Percentiles rank a stretch among this genome's conserved stretches.
Evolutionary conservation across 306 rosid species (phyloP).

Genomic region (Ormosia semicastrata): DNA sequence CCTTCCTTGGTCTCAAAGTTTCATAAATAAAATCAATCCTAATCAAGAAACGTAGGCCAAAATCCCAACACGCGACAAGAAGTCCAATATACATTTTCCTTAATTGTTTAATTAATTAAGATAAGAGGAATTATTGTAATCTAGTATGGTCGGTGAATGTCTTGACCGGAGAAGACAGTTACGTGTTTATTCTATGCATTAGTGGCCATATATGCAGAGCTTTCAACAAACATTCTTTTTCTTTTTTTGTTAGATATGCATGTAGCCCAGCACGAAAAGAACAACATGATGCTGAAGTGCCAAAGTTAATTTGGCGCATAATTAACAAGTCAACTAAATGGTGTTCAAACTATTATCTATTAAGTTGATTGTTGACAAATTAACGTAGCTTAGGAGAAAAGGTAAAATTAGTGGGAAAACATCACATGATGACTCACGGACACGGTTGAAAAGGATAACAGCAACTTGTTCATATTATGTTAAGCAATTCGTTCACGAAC

Average conservation of each 20-base stretch:
- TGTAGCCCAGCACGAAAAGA: neutral
- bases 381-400: neutral
- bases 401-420: neutral
- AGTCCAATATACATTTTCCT: no score
- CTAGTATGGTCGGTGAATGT: no score
- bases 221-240: no score
- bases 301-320: neutral
- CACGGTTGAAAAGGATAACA: neutral
- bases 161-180: no score
- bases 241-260: neutral
- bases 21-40: no score
- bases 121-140: no score
- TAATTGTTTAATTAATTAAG: no score
- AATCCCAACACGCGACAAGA: no score
- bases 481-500: constrained; percentile 14
- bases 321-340: neutral
- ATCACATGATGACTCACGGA: constrained; percentile 7
- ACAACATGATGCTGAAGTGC: neutral
- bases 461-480: neutral
- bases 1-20: no score
- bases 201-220: no score
- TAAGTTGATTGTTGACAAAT: neutral
- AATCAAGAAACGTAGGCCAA: no score
- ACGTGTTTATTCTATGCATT: no score
- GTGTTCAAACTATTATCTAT: neutral